These are phyloP conservation scores for Flammula alnicola DNA, from an alignment of 1,284 basidiomycete genomes.

Conservation along the genomic window DNA sequence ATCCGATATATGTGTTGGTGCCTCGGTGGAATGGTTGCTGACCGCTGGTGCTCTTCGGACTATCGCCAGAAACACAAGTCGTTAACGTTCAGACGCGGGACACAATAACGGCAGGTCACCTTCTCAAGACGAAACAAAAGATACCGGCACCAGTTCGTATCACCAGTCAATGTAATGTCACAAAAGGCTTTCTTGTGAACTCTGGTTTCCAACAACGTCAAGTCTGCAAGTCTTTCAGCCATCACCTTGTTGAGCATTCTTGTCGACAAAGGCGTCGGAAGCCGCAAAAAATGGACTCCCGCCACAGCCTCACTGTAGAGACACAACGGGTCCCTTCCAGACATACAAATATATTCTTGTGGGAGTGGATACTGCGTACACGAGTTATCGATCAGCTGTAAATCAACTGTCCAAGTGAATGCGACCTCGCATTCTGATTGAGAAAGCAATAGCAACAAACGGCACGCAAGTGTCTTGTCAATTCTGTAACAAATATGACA, in stretches of 20 bases:
- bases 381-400: conserved; percentile 7
- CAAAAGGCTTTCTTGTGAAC: conserved; percentile 23
- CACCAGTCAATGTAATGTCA: conserved; percentile 18
- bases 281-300: neutral
- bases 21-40: conserved; percentile 21
- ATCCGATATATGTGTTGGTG: neutral
- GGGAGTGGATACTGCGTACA: conserved; percentile 10
- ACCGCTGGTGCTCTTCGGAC: conserved; percentile 15
- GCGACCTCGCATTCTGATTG: conserved; percentile 11
- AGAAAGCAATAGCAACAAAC: conserved; percentile 10
- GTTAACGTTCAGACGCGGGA: conserved; percentile 7
- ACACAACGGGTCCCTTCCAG: neutral
- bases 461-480: conserved; percentile 5
- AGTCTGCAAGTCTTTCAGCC: conserved; percentile 20
- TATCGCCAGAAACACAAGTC: conserved; percentile 11
- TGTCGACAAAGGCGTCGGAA: conserved; percentile 5
- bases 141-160: conserved; percentile 19
- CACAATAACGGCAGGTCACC: conserved; percentile 21
- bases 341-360: conserved; percentile 6
- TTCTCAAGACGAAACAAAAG: conserved; percentile 22
- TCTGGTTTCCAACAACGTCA: conserved; percentile 27
- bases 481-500: conserved; percentile 9
- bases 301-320: too few relatives aligned
- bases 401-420: conserved; percentile 9
- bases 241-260: conserved; percentile 16